Base-by-base conservation (phyloP, 139 green algal species). In the Trebouxia sp. region DNA sequence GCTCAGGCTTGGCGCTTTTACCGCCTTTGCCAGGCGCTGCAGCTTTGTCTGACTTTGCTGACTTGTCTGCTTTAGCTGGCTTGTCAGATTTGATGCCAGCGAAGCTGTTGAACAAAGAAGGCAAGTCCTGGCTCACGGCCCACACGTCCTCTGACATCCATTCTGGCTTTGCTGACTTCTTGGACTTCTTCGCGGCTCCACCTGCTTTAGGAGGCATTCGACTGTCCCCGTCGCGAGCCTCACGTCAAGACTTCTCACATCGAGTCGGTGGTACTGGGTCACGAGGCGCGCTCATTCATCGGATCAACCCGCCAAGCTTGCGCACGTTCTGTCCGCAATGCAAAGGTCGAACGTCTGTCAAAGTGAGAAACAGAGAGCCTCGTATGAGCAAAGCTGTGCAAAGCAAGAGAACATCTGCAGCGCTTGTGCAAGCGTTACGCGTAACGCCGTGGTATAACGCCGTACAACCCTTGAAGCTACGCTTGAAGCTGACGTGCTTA, bases 101-200 rank as follows among this genome's bases (percentile, higher is more conserved):
- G 37, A 72, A 72, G 32, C 62, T 72, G 32, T 72, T 72, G n/a
- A 72, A 35, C 32, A 72, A 45, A 43, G 62, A 32, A 72, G 62
- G 62, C 62, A 72, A 72, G 12, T 72, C 62, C 12, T 72, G 62
- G 12, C 62, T 72, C 14, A 72, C 62, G 28, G 62, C 62, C 62
- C 62, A 72, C 32, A 72, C 62, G 5, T 72, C 62, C 1, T 72
- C 62, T 72, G 62, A 32, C 62, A 72, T 72, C 62, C 62, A 72
- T 72, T 26, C 62, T 43, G 62, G 62, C 15, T 72, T 72, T 28
- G 62, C 62, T n/a, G 62, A 43, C 11, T 72, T 72, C 28, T 72
- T 72, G 12, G 62, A 72, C 12, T 72, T 72, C 20, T 72, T 72
- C 12, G 62, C 62, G 26, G 42, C 43, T 14, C 62, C 62, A 43